Evolutionary conservation across 345 rosid genomes (phyloP).

Genomic region (Brassica nigra): DNA sequence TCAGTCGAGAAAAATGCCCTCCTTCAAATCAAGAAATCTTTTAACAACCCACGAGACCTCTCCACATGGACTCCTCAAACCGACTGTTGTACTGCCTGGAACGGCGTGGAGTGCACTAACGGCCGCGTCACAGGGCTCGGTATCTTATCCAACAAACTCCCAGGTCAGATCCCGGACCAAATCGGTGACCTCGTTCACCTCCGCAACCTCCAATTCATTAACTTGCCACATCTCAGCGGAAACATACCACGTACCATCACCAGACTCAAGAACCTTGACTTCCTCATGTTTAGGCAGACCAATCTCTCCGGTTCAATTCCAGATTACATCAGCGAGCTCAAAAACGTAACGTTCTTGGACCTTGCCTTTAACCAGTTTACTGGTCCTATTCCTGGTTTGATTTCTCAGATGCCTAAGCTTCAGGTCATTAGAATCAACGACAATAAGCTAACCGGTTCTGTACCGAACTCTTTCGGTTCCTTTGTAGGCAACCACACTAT

Average conservation of each 20-base stretch:
- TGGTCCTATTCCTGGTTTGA: constrained; percentile 59
- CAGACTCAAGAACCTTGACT: constrained; percentile 57
- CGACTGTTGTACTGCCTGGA: constrained; percentile 74
- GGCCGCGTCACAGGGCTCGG: constrained; percentile 54
- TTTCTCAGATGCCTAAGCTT: constrained; percentile 59
- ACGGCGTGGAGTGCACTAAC: constrained; percentile 57
- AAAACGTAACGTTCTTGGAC: constrained; percentile 53
- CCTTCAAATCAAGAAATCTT: constrained; percentile 56
- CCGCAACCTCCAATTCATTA: constrained; percentile 48
- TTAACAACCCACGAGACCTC: constrained; percentile 57
- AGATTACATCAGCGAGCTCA: constrained; percentile 52
- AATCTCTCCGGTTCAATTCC: constrained; percentile 61
- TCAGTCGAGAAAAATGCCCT: constrained; percentile 59
- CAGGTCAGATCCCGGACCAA: constrained; percentile 55
- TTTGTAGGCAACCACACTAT: constrained; percentile 45
- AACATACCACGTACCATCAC: constrained; percentile 60
- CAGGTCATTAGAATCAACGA: constrained; percentile 54
- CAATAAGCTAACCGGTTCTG: constrained; percentile 55
- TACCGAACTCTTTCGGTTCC: constrained; percentile 65
- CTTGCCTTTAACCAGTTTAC: constrained; percentile 64
- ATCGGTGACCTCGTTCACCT: constrained; percentile 70
- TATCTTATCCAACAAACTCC: constrained; percentile 46
- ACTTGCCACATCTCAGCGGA: constrained; percentile 58
- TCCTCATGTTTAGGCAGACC: constrained; percentile 50
- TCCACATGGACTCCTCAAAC: constrained; percentile 67